Evolutionary conservation across 352 stramenopile species (phyloP), one percentile per base, ranked within the genome.

Genomic region (Pythium phragmiticola): DNA sequence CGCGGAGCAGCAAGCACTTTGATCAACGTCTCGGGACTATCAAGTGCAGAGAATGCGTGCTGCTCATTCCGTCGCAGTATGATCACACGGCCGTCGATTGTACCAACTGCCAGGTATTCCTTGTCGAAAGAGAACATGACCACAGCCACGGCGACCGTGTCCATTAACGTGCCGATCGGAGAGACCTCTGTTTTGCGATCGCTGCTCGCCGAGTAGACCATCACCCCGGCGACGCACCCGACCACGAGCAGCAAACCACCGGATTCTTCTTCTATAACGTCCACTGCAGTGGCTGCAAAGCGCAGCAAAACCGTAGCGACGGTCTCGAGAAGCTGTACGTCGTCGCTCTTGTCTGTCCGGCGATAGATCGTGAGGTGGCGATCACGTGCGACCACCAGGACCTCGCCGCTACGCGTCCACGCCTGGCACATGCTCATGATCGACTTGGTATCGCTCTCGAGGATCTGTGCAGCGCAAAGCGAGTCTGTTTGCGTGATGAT

Each of bases 21-120:
- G 7, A 54, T 68, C 19, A 84, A 46, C 11, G 74, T 66, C 4
- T 62, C 37, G 8, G 60, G 51, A 12, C 33, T 54, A 9, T 50
- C 17, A 2, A 54, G 11, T 3, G 13, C 41, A 6, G 49, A 57
- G 33, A 69, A 57, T 2, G 41, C 23, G 4, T 19, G 21, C 14
- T 19, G 21, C 14, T 17, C 34, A 0, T 21, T 30, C 3, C 53
- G 45, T 14, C 23, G 52, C 7, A 71, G 66, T 7, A 90, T 21
- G 30, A 87, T 77, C 3, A 91, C 34, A 11, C 80, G 74, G 19
- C 82, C 82, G 33, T 91, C 80, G 14, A 82, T 66, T 0, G 72
- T 80, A 1, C 78, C 82, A 2, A 91, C 36, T 2, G 72, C 78
- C 53, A 73, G 57, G 7, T 48, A 70, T 5, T 37, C 19, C 7